These are phyloP conservation scores for Amanita rimosa DNA, from an alignment of 768 basidiomycete genomes.

Conservation along the genomic window DNA sequence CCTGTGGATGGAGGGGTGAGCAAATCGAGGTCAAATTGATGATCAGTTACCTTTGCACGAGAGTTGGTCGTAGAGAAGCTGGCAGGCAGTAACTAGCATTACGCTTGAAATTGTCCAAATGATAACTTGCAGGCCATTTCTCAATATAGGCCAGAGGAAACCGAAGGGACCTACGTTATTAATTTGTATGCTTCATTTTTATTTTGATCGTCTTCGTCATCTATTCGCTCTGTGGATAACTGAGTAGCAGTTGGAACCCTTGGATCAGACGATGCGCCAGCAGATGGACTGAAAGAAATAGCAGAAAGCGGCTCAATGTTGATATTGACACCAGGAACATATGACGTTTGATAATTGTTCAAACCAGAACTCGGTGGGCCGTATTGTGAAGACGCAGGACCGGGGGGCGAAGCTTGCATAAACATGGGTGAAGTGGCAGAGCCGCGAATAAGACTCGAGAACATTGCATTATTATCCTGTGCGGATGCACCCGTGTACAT, in stretches of 20 bases:
- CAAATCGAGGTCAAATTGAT: neutral
- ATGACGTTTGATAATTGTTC: conserved; percentile 32
- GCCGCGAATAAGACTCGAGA: conserved; percentile 50
- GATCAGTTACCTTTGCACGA: conserved; percentile 62
- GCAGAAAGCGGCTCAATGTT: conserved; percentile 44
- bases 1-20: conserved; percentile 24
- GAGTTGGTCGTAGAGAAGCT: conserved; percentile 74
- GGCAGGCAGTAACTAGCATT: conserved; percentile 85
- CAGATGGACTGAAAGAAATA: conserved; percentile 33
- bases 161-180: conserved; percentile 43
- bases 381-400: conserved; percentile 31
- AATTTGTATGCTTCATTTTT: conserved; percentile 74
- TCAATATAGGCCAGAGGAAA: neutral
- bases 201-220: conserved; percentile 62
- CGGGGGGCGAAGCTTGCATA: conserved; percentile 31
- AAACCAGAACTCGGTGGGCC: conserved; percentile 23
- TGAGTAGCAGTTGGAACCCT: conserved; percentile 19
- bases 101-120: conserved; percentile 80
- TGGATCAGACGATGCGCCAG: conserved; percentile 17
- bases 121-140: conserved; percentile 46
- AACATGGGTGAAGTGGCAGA: conserved; percentile 51
- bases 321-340: conserved; percentile 48
- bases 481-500: conserved; percentile 36
- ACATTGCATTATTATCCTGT: conserved; percentile 38
- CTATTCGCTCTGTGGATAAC: conserved; percentile 31